phyloP scores from a whole-genome alignment of 495 filamentous ascomycete species.

The Penicillium tannophilum region DNA sequence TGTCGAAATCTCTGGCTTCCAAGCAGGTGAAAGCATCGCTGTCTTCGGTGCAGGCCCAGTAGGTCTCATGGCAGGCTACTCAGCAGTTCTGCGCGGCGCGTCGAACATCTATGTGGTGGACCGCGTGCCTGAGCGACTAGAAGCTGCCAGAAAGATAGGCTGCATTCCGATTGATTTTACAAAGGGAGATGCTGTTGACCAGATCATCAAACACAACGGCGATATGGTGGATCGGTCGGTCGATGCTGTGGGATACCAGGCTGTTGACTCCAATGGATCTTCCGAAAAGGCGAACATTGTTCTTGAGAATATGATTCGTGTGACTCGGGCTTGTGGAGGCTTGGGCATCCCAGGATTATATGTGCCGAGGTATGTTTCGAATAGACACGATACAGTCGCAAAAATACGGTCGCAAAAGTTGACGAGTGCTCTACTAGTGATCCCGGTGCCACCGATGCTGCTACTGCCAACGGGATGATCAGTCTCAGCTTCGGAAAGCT shows the following conservation, averaged over 20 bases:
- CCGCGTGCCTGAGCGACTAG: constrained; percentile 53
- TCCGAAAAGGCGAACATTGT: constrained; percentile 48
- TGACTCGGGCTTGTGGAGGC: constrained; percentile 49
- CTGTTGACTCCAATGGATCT: constrained; percentile 42
- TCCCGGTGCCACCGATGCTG: constrained; percentile 48
- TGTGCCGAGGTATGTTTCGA: constrained; percentile 33
- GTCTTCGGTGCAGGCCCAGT: constrained; percentile 55
- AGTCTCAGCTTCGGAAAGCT: constrained; percentile 61
- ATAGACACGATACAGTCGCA: not conserved
- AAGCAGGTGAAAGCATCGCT: constrained; percentile 56
- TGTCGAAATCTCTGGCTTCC: constrained; percentile 55
- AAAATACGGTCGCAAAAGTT: not conserved
- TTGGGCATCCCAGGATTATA: constrained; percentile 52
- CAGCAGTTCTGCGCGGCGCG: constrained; percentile 53
- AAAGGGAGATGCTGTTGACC: constrained; percentile 39
- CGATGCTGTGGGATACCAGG: constrained; percentile 59
- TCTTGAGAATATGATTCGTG: constrained; percentile 49
- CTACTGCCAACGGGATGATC: constrained; percentile 53
- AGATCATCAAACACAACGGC: constrained; percentile 36
- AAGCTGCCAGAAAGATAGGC: constrained; percentile 55
- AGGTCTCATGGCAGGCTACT: constrained; percentile 61
- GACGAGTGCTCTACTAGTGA: constrained; percentile 23
- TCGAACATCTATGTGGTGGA: constrained; percentile 57
- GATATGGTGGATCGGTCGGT: constrained; percentile 56
- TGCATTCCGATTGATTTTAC: constrained; percentile 43